phyloP scores from a whole-genome alignment of 768 basidiomycete genomes.

The Lactifluus subvellereus region DNA sequence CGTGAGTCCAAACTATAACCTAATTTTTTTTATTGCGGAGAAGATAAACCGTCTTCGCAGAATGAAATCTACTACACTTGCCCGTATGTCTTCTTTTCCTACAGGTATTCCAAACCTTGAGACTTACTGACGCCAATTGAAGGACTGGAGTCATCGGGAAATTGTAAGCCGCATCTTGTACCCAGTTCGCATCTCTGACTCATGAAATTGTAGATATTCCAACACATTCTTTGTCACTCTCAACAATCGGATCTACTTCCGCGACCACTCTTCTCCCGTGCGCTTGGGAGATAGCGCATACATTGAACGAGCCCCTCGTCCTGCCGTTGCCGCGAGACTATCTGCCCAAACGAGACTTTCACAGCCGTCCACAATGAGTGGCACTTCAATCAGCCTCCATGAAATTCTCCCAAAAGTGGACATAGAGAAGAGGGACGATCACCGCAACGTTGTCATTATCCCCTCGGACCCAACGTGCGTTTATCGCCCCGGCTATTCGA shows the following conservation, averaged over 20 bases:
- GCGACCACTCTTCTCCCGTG: not conserved
- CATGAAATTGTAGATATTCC: not conserved
- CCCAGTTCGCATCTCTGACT: not conserved
- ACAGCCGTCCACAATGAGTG: no score
- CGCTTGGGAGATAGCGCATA: not conserved
- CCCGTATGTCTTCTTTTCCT: not conserved
- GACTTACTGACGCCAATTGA: not conserved
- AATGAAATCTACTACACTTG: conserved; percentile 16
- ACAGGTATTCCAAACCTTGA: not conserved
- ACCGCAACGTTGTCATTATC: no score
- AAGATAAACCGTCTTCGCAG: not conserved
- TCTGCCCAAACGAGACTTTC: no score
- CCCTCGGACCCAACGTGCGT: no score
- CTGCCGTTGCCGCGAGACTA: not conserved
- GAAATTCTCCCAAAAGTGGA: no score
- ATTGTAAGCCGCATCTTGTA: not conserved
- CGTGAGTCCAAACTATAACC: not conserved
- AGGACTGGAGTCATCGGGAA: conserved; percentile 26
- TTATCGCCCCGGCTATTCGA: no score
- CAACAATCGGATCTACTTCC: conserved; percentile 7
- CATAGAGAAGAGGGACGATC: no score
- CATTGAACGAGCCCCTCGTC: not conserved
- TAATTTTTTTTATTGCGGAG: not conserved
- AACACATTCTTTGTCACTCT: conserved; percentile 5
- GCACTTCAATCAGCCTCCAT: no score